Percentiles rank a stretch among this genome's conserved stretches.
phyloP scores from a whole-genome alignment of 106 monocot genomes.

The Dactylorhiza incarnata region DNA sequence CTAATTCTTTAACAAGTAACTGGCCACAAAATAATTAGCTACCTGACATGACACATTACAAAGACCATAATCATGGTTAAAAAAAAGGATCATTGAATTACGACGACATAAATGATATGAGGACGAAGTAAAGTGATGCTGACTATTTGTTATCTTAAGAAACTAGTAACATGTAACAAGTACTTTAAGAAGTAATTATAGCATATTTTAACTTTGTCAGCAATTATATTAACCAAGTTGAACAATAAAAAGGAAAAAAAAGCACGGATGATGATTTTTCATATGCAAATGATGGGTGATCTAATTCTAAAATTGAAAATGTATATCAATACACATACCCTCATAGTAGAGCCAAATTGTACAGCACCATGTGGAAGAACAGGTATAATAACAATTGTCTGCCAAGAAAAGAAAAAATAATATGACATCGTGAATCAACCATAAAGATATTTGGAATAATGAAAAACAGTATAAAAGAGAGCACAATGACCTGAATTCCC shows the following conservation, averaged over 20 bases:
- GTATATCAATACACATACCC: constrained; percentile 28
- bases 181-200: not conserved
- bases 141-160: not conserved
- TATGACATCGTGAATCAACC: not conserved
- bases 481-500: constrained; percentile 52
- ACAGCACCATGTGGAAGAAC: constrained; percentile 70
- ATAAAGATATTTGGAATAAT: constrained; percentile 1
- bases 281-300: not conserved
- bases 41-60: not conserved
- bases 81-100: not conserved
- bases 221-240: not conserved
- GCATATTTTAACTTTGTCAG: not conserved
- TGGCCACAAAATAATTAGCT: not conserved
- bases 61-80: not conserved
- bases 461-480: not conserved
- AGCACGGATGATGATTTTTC: not conserved
- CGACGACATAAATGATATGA: not conserved
- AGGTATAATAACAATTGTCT: constrained; percentile 70
- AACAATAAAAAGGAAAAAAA: not conserved
- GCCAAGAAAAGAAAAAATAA: constrained; percentile 6
- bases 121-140: not conserved
- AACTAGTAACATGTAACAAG: not conserved
- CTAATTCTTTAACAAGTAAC: not conserved
- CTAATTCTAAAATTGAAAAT: not conserved
- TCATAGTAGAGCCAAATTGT: constrained; percentile 69